Evolutionary conservation across 2,329 filamentous ascomycete species (phyloP).

Genomic region (Furcasterigmium furcatum): DNA sequence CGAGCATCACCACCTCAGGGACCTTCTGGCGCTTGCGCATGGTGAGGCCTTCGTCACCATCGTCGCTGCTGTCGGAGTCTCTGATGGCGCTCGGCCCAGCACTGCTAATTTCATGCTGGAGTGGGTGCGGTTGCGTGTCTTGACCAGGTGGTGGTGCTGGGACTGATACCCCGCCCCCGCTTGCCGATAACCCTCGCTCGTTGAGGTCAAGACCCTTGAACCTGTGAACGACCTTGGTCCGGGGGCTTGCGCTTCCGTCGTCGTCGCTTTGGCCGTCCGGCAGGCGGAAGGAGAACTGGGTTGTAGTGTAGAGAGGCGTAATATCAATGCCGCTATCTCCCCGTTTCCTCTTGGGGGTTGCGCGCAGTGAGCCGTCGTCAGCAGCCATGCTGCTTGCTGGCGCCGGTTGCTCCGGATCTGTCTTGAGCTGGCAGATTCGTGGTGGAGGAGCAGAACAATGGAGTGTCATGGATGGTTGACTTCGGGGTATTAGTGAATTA

Average conservation of each 20-base stretch:
- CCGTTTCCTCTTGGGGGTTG: conserved; percentile 45
- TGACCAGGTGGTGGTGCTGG: conserved; percentile 4
- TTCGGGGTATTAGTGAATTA: conserved; percentile 1
- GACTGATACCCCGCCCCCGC: conserved; percentile 40
- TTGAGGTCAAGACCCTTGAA: conserved; percentile 35
- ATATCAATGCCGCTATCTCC: conserved; percentile 26
- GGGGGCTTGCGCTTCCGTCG: conserved; percentile 50
- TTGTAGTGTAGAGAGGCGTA: conserved; percentile 19
- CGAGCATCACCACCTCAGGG: conserved; percentile 25
- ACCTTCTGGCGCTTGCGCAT: conserved; percentile 35
- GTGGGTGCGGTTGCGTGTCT: background rate
- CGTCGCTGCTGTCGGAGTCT: conserved; percentile 9
- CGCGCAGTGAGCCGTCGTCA: conserved; percentile 1
- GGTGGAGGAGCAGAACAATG: background rate
- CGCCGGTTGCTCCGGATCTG: background rate
- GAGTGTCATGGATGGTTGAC: background rate
- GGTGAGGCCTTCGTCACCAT: conserved; percentile 19
- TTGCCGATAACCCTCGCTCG: background rate
- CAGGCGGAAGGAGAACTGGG: conserved; percentile 44
- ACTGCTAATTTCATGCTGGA: too few relatives aligned
- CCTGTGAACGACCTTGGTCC: conserved; percentile 46
- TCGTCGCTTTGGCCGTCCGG: conserved; percentile 26
- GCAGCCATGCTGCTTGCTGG: background rate
- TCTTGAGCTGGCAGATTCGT: background rate
- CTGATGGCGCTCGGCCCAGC: conserved; percentile 5